A percentile compares a stretch with the other conserved stretches of the same genome.
These are phyloP conservation scores for Seiridium cupressi DNA, from an alignment of 2,329 filamentous ascomycete species.

Conservation along the genomic window DNA sequence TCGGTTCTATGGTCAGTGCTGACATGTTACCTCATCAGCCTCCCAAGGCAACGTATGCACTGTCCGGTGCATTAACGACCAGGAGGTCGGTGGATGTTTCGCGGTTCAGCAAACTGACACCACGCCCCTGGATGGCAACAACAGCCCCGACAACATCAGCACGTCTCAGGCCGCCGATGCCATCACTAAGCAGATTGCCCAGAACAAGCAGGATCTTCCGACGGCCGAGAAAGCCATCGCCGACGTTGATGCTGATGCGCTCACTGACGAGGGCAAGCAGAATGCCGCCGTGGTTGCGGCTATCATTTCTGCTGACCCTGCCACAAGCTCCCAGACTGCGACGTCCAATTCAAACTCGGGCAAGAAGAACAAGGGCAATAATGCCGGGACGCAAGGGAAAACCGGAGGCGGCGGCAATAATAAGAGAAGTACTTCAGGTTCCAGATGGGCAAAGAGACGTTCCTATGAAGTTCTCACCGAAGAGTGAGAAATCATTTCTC, in stretches of 20 bases:
- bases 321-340: background rate
- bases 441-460: background rate
- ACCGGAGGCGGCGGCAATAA: background rate
- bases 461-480: background rate
- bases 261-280: background rate
- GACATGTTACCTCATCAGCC: conserved; percentile 14
- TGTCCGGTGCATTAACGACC: conserved; percentile 36
- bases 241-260: conserved; percentile 24
- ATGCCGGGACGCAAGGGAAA: background rate
- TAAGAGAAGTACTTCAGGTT: background rate
- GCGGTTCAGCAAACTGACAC: conserved; percentile 40
- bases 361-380: background rate
- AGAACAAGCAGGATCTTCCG: conserved; percentile 38
- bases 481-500: background rate
- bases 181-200: conserved; percentile 35
- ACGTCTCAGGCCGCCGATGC: conserved; percentile 36
- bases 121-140: conserved; percentile 17
- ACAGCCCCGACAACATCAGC: conserved; percentile 29
- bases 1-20: background rate
- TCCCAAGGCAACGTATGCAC: conserved; percentile 42
- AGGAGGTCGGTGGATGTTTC: conserved; percentile 36
- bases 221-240: conserved; percentile 37
- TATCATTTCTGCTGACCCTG: conserved; percentile 10
- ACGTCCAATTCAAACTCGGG: background rate
- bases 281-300: conserved; percentile 9